Conservation (phyloP, 2,329 filamentous ascomycete species). For the Simplicillium sp. region DNA sequence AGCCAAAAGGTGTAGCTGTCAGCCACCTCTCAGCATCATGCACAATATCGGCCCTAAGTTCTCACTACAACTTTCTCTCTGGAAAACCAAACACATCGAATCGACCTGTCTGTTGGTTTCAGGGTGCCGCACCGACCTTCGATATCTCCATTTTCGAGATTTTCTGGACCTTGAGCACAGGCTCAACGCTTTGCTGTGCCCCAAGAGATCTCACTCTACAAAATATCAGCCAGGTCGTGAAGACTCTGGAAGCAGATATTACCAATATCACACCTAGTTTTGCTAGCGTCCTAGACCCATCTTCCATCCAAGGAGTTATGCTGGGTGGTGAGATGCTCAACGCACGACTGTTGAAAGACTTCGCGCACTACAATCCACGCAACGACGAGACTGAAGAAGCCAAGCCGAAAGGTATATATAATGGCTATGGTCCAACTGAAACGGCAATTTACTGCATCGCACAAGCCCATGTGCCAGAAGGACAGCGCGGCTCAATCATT, state of each 20-base stretch:
- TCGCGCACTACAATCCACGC: conserved; percentile 9
- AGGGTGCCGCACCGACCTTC: conserved; percentile 38
- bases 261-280: conserved; percentile 28
- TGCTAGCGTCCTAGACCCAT: conserved; percentile 20
- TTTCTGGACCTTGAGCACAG: conserved; percentile 63
- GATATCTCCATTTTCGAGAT: conserved; percentile 79
- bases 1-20: conserved; percentile 21
- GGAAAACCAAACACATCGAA: neutral
- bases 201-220: conserved; percentile 16
- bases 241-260: conserved; percentile 21
- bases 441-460: conserved; percentile 14
- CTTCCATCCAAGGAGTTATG: conserved; percentile 16
- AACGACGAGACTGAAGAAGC: neutral
- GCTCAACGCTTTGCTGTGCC: conserved; percentile 23
- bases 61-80: conserved; percentile 1
- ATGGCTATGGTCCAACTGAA: conserved; percentile 18
- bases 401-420: conserved; percentile 10
- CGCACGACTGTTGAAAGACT: conserved; percentile 20
- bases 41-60: conserved; percentile 19
- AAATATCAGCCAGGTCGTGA: conserved; percentile 12
- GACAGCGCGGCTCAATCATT: conserved; percentile 23
- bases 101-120: conserved; percentile 22
- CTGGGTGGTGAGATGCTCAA: conserved; percentile 23
- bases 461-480: conserved; percentile 10
- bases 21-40: conserved; percentile 19